Evolutionary conservation across 306 rosid species (phyloP).

Genomic region (Alnus glutinosa): DNA sequence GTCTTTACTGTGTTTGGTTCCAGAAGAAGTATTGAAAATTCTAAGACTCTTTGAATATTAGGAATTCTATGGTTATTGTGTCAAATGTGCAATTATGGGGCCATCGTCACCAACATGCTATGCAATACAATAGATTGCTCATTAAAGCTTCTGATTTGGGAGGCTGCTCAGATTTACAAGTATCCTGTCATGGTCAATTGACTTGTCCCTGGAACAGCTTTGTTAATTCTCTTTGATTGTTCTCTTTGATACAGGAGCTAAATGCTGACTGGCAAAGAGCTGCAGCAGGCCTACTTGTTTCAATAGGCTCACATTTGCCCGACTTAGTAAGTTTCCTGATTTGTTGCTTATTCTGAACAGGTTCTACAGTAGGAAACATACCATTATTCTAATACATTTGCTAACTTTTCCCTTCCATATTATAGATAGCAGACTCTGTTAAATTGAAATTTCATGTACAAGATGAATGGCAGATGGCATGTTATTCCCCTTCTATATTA

Average conservation of each 20-base stretch:
- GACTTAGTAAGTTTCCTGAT: constrained; percentile 70
- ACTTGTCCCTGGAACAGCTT: constrained; percentile 1
- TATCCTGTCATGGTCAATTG: constrained; percentile 17
- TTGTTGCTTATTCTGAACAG: constrained; percentile 3
- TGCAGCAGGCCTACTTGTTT: constrained; percentile 83
- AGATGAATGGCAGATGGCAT: background rate
- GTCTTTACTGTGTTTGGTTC: background rate
- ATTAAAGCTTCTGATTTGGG: background rate
- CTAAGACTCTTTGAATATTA: background rate
- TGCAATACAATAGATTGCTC: background rate
- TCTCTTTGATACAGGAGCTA: constrained; percentile 60
- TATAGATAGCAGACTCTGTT: background rate
- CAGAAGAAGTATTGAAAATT: background rate
- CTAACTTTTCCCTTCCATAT: background rate
- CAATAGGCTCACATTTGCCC: constrained; percentile 87
- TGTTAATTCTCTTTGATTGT: constrained; percentile 22
- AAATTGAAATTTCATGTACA: background rate
- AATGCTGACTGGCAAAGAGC: constrained; percentile 94
- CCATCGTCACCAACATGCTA: background rate
- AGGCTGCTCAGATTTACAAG: background rate
- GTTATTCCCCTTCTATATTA: background rate
- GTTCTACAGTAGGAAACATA: background rate
- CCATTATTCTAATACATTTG: background rate
- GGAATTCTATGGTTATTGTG: background rate
- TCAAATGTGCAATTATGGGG: background rate